These are phyloP conservation scores for Conidiobolus coronatus DNA, from an alignment of 371 early-diverging fungal genomes.

Conservation along the genomic window DNA sequence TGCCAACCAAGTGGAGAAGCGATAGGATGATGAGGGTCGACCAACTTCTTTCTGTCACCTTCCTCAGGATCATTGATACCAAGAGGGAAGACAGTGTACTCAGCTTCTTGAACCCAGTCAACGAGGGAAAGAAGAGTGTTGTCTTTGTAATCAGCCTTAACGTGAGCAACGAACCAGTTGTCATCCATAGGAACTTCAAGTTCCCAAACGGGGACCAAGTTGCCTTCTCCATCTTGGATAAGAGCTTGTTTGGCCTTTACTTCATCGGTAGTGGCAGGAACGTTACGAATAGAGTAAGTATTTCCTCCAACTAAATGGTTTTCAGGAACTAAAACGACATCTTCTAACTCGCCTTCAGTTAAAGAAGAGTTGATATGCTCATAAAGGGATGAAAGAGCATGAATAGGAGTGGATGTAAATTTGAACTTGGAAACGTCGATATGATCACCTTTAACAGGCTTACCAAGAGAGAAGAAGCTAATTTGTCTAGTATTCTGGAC, in stretches of 20 bases:
- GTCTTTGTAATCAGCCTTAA: slow-evolving; percentile 30
- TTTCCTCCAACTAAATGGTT: slow-evolving; percentile 5
- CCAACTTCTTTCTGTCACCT: slow-evolving; percentile 31
- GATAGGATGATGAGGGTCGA: slow-evolving; percentile 38
- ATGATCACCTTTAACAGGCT: neutral
- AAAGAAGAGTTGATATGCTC: slow-evolving; percentile 10
- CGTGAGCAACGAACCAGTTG: slow-evolving; percentile 73
- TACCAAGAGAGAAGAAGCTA: slow-evolving; percentile 8
- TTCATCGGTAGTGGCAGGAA: slow-evolving; percentile 28
- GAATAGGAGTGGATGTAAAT: slow-evolving; percentile 10
- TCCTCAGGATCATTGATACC: slow-evolving; percentile 69
- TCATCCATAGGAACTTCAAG: slow-evolving; percentile 67
- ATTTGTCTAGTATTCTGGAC: slow-evolving; percentile 6
- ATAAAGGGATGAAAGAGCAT: slow-evolving; percentile 15
- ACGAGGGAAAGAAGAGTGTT: slow-evolving; percentile 45
- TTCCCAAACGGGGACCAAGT: slow-evolving; percentile 45
- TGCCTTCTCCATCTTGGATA: slow-evolving; percentile 12
- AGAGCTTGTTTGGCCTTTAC: slow-evolving; percentile 28
- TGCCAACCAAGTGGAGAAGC: slow-evolving; percentile 70
- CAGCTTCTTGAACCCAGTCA: slow-evolving; percentile 70
- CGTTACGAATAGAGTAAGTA: slow-evolving; percentile 15
- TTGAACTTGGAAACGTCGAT: neutral
- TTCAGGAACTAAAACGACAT: slow-evolving; percentile 5
- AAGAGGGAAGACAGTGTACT: slow-evolving; percentile 57
- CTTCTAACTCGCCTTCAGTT: slow-evolving; percentile 6